A percentile compares a stretch with the other conserved stretches of the same genome.
These are phyloP conservation scores for Leishmania tropica DNA, from an alignment of 208 protist species.

Conservation along the genomic window DNA sequence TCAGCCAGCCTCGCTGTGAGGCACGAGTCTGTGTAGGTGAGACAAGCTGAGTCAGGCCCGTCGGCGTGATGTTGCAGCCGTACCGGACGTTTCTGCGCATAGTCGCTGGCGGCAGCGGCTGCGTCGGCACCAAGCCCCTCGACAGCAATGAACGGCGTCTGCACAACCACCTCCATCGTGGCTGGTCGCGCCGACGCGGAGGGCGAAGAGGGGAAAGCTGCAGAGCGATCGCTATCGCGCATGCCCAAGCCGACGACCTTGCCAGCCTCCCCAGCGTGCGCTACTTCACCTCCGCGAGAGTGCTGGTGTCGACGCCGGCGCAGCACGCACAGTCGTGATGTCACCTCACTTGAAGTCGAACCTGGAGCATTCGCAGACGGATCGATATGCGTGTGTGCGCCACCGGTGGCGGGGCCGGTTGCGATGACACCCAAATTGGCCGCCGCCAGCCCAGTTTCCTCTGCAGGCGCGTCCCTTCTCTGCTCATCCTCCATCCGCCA, in stretches of 20 bases:
- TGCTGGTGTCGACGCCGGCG: background rate
- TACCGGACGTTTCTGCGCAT: background rate
- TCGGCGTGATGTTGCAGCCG: background rate
- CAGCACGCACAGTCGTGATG: conserved; percentile 26
- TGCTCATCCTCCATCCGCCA: background rate
- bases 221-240: background rate
- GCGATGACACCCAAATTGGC: too few relatives aligned
- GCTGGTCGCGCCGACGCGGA: background rate
- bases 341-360: background rate
- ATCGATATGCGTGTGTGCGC: background rate
- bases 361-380: background rate
- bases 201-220: background rate
- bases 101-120: background rate
- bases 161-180: conserved; percentile 17
- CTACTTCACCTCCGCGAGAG: background rate
- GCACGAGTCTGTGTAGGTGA: conserved; percentile 19
- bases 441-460: background rate
- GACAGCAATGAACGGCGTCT: conserved; percentile 18
- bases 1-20: conserved; percentile 17
- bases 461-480: background rate
- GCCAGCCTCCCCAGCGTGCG: background rate
- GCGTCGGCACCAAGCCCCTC: conserved; percentile 8
- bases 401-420: background rate
- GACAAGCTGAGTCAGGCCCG: background rate
- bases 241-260: conserved; percentile 2